Evolutionary conservation across 179 eudicot species (phyloP).

Genomic region (Patellifolia procumbens): DNA sequence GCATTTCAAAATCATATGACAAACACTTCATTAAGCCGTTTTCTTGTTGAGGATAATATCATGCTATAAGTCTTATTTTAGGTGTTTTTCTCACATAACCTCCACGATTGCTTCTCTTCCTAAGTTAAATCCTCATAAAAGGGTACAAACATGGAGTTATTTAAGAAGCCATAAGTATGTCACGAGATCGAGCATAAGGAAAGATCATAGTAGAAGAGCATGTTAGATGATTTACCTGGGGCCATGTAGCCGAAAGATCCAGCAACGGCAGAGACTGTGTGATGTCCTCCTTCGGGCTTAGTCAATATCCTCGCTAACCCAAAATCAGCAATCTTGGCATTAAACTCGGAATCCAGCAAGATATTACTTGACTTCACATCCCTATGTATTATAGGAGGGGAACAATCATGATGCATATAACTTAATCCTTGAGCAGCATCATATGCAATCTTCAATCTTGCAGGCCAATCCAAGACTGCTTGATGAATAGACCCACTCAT

Average conservation of each 20-base stretch:
- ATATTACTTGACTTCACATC: slow-evolving; percentile 92
- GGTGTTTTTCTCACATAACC: too few relatives aligned
- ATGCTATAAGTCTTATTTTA: background rate
- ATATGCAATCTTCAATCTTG: slow-evolving; percentile 62
- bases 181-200: too few relatives aligned
- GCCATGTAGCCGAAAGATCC: slow-evolving; percentile 95
- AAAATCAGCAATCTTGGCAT: slow-evolving; percentile 82
- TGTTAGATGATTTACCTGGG: slow-evolving; percentile 53
- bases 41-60: too few relatives aligned
- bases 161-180: too few relatives aligned
- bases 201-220: background rate
- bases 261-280: slow-evolving; percentile 65
- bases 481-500: background rate
- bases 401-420: slow-evolving; percentile 89
- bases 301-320: slow-evolving; percentile 56
- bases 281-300: slow-evolving; percentile 52
- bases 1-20: slow-evolving; percentile 4
- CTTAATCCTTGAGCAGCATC: slow-evolving; percentile 84
- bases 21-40: background rate
- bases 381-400: slow-evolving; percentile 70
- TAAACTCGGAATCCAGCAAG: slow-evolving; percentile 72
- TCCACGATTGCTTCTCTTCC: too few relatives aligned
- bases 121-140: too few relatives aligned
- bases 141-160: too few relatives aligned
- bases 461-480: slow-evolving; percentile 68